Evolutionary conservation across 73 alveolate species (phyloP), one percentile per base, ranked within the genome.

Genomic region (Paramecium octaurelia): DNA sequence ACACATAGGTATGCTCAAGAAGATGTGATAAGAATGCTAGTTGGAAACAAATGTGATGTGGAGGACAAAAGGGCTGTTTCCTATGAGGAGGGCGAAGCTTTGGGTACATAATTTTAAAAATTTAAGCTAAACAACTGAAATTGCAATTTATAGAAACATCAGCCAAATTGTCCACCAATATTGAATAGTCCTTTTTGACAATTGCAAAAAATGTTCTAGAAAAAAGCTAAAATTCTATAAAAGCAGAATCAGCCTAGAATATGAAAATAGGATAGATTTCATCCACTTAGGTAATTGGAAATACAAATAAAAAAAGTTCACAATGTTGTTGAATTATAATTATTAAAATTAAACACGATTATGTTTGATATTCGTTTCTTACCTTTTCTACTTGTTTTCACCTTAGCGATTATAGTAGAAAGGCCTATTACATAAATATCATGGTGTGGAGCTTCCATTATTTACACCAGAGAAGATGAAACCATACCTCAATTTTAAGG

Each of bases 21-120:
- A 38, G 98, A 98, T 85, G 98, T 95, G 20, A 86, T 96, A 14
- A 59, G 96, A 35, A 93, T 97, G 83, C 85, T 98, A 27, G 96
- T 96, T 11, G 99, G 99, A 4, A 98, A 98, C 85, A 98, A 98
- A 86, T 27, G 98, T 31, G 99, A 98, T 93, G 88, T 97, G 36
- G 94, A 86, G 2, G 97, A 93, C 43, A 91, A 93, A 59, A 94
- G 99, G 64, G 92, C 85, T 31, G 99, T 98, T 8, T 58, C 96
- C 0, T 89, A 76, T 54, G 98, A 97, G 71, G 99, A 98, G 73
- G 99, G 98, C 4, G 92, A 95, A 64, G 84, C 93, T 9, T 71
- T 89, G 29, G 94, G 94, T 89, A 89, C 11, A 23, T 9, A 4
- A 6, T 27, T 18, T 24, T 8, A 24, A 12, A n/a, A 54, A 34